These are phyloP conservation scores for Lasiodiplodia sp. DNA, from an alignment of 2,329 filamentous ascomycete species.

Conservation along the genomic window DNA sequence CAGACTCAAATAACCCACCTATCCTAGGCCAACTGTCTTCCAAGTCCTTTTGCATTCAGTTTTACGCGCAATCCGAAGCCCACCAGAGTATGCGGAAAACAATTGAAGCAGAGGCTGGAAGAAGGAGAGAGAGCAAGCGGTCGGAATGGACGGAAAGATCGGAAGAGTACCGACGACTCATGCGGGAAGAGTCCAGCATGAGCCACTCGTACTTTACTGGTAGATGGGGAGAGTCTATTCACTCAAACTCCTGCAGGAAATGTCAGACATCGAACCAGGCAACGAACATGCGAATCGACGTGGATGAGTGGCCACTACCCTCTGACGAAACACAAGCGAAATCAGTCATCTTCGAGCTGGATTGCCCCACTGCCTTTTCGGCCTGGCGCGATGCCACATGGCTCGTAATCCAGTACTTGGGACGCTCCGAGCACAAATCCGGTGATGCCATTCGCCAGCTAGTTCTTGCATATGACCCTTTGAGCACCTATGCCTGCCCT, in stretches of 20 bases:
- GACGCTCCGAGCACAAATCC: background rate
- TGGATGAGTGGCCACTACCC: slow-evolving; percentile 67
- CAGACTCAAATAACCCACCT: slow-evolving; percentile 34
- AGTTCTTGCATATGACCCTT: background rate
- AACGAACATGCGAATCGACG: slow-evolving; percentile 43
- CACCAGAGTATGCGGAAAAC: slow-evolving; percentile 47
- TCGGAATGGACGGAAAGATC: background rate
- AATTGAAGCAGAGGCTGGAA: slow-evolving; percentile 52
- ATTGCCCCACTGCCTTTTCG: slow-evolving; percentile 2
- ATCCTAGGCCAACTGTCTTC: background rate
- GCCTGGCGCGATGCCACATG: slow-evolving; percentile 29
- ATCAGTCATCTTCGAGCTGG: slow-evolving; percentile 60
- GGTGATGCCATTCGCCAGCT: background rate
- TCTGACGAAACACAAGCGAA: slow-evolving; percentile 42
- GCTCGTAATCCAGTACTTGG: slow-evolving; percentile 7
- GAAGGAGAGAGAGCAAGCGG: background rate
- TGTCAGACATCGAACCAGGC: background rate
- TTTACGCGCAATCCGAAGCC: slow-evolving; percentile 53
- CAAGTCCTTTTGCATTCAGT: slow-evolving; percentile 55
- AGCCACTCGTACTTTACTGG: background rate
- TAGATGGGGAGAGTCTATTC: background rate
- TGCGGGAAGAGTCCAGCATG: background rate
- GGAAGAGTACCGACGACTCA: background rate
- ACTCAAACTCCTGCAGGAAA: background rate
- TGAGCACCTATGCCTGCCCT: background rate